Conservation (phyloP, 1,284 basidiomycete genomes). For the Boletus semigastroideus region DNA sequence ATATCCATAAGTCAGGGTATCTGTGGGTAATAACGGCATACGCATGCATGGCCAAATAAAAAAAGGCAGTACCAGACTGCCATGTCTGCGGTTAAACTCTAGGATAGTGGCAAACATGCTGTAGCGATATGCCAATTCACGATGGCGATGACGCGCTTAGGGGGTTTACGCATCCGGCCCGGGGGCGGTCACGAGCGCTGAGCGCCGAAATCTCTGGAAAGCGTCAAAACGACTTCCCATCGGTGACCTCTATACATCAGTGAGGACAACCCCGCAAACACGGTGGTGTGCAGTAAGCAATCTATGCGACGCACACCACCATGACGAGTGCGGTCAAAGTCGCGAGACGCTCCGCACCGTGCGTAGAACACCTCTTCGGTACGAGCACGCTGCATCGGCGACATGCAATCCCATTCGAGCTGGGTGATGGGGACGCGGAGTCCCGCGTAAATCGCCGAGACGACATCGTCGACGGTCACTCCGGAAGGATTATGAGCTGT, state of each 20-base stretch:
- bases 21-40: not conserved
- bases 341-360: conserved; percentile 38
- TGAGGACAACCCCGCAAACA: conserved; percentile 50
- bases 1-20: conserved; percentile 6
- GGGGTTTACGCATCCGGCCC: not conserved
- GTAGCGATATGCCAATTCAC: conserved; percentile 1
- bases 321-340: conserved; percentile 33
- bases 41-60: not conserved
- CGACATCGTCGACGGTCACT: conserved; percentile 49
- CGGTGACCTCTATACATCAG: conserved; percentile 35
- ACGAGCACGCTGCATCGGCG: conserved; percentile 41
- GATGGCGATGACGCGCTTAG: not conserved
- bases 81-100: not conserved
- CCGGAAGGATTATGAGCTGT: conserved; percentile 34
- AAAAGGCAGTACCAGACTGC: conserved; percentile 15
- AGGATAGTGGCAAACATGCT: conserved; percentile 7
- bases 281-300: conserved; percentile 44
- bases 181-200: not conserved
- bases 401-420: conserved; percentile 42
- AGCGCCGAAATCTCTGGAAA: conserved; percentile 32
- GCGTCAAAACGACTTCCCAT: conserved; percentile 44
- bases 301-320: conserved; percentile 48
- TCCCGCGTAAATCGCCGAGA: conserved; percentile 42
- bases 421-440: conserved; percentile 38
- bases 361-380: conserved; percentile 41